Base-by-base conservation (phyloP, 805 yeast genomes). In the Pichia insulana region DNA sequence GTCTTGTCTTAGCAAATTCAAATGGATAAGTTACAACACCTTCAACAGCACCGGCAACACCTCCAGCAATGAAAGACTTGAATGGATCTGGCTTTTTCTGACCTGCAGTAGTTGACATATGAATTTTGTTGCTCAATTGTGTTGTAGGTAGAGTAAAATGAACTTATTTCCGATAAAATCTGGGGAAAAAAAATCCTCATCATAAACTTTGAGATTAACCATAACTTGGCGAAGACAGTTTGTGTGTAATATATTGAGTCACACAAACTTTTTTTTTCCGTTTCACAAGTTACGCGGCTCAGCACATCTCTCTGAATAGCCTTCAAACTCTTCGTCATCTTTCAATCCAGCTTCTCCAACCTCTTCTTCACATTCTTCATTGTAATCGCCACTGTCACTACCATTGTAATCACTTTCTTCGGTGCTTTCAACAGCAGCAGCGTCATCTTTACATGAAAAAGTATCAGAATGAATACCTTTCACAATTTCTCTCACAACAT, bases 21-120 rank as follows among this genome's bases (percentile, higher is more conserved):
- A 92, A 92, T 3, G 98, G 98, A 61, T 88, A 90, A 0, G 97
- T 90, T 36, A 85, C 72, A 32, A 77, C 77, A 28, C 96, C 96
- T 65, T 90, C 98, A 27, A 89, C 79, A 20, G 96, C 97, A 44
- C 97, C 98, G 0, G 97, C 98, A 0, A 84, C 71, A 41, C 97
- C 96, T 43, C 98, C 98, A 7, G 96, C 97, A 22, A 89, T 68
- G 56, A 90, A 87, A 2, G 97, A 86, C 54, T 83, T 78, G 47
- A 74, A 56, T 2, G 92, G 90, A 58, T 83, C 90, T 12, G 77
- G 74, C 57, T 73, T 58, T 30, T 52, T 53, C 11, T 41, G 32
- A 25, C 31, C 31, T 11, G 31, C 15, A n/a, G 31, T 28, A 4
- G 31, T 28, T 7, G 31, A 28, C 31, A 28, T 28, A 22, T 5